phyloP scores from a whole-genome alignment of 2,329 filamentous ascomycete genomes.

The Aspergillus ochraceoroseus region DNA sequence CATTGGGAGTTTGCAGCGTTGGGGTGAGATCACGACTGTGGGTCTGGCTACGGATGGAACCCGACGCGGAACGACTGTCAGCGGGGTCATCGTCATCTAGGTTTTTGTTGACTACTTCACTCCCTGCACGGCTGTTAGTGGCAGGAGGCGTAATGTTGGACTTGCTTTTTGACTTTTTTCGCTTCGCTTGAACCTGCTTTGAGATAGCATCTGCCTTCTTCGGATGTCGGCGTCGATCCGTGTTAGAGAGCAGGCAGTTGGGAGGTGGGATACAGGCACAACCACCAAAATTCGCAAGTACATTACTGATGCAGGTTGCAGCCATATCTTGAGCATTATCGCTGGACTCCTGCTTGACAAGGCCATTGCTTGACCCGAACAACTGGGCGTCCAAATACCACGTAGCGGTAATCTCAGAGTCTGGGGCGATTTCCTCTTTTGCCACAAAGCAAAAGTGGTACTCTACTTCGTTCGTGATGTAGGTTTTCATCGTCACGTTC shows the following conservation, averaged over 20 bases:
- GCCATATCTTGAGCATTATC: constrained; percentile 41
- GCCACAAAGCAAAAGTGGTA: constrained; percentile 93
- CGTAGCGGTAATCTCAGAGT: constrained; percentile 46
- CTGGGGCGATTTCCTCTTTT: constrained; percentile 65
- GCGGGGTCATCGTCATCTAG: constrained; percentile 53
- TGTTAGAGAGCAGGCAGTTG: constrained; percentile 39
- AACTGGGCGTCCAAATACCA: constrained; percentile 46
- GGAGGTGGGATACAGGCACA: constrained; percentile 44
- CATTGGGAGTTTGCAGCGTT: constrained; percentile 46
- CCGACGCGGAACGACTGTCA: constrained; percentile 55
- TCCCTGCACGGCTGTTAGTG: constrained; percentile 56
- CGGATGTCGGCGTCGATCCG: constrained; percentile 42
- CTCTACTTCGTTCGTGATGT: constrained; percentile 69
- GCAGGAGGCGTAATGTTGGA: constrained; percentile 51
- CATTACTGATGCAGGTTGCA: constrained; percentile 46
- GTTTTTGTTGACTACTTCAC: constrained; percentile 52
- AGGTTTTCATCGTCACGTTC: constrained; percentile 82
- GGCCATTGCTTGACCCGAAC: constrained; percentile 35
- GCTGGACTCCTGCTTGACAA: constrained; percentile 40
- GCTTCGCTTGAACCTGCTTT: constrained; percentile 45
- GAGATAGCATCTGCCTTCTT: constrained; percentile 30
- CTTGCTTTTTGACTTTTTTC: constrained; percentile 47
- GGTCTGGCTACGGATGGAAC: constrained; percentile 53
- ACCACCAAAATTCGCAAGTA: constrained; percentile 48
- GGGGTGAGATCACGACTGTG: constrained; percentile 60